Evolutionary conservation across 2,329 filamentous ascomycete genomes (phyloP), one percentile per base, ranked within the genome.

Genomic region (Pyricularia pennisetigena): DNA sequence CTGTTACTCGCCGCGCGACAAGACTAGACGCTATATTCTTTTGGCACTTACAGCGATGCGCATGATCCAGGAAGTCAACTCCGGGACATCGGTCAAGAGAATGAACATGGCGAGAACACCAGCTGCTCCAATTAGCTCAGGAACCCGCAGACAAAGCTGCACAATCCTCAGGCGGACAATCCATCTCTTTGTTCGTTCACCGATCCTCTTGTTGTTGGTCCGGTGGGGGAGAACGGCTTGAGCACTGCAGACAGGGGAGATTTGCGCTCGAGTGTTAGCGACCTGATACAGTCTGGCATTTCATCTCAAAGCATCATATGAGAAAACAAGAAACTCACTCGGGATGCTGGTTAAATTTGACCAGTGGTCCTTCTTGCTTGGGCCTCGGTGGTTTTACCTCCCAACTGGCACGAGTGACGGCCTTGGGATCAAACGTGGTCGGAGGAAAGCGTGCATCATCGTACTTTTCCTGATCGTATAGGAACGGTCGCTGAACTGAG

Each of bases 331-430:
- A 12, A 23, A 80, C 88, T 75, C 84, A 93, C 90, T 97, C 93
- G 1, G 94, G 93, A 78, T 97, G 94, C 69, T 86, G 85, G 77
- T 96, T 95, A 82, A 97, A 90, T 69, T 90, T 86, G 71, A 97
- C 80, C 71, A 96, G 80, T 14, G 93, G 93, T 0, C 93, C 93
- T 67, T 91, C 83, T 62, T 41, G 30, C 83, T 85, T 82, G 90
- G 90, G 83, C 74, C 84, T 88, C 29, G 79, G 82, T 59, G 86
- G 81, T 68, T 86, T 86, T 14, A 87, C 85, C 74, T 87, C 81
- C 82, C 87, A 91, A 79, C 91, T 94, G 70, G 92, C 90, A 75
- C 93, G 86, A 26, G 93, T 94, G 65, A 93, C 85, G 69, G 91
- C 90, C 78, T 94, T 96, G 65, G 94, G 94, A 74, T 97, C 93